These are phyloP conservation scores for Maudiozyma humilis DNA, from an alignment of 1,139 yeast genomes.

Conservation along the genomic window DNA sequence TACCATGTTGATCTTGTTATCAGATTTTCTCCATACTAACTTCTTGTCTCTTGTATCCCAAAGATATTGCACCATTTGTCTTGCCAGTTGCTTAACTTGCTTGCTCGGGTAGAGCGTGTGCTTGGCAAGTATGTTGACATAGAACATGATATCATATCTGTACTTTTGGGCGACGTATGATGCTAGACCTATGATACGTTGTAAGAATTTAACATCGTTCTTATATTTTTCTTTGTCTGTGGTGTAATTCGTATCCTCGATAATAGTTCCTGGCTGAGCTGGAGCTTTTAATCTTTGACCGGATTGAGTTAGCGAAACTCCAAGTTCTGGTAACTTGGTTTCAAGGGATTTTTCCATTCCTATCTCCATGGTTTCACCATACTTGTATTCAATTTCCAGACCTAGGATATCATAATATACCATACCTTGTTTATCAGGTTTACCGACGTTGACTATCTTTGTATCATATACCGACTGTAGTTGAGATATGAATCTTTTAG, in stretches of 20 bases:
- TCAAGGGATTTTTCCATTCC: slow-evolving; percentile 7
- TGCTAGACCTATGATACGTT: slow-evolving; percentile 7
- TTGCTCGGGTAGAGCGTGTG: slow-evolving; percentile 5
- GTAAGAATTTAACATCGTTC: slow-evolving; percentile 8
- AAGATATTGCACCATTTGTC: slow-evolving; percentile 1
- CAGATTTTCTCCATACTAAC: slow-evolving; percentile 3
- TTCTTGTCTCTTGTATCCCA: slow-evolving; percentile 5
- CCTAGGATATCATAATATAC: slow-evolving; percentile 8
- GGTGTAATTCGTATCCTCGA: not conserved
- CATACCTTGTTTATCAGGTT: not conserved
- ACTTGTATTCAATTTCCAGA: slow-evolving; percentile 4
- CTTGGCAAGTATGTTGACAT: slow-evolving; percentile 10
- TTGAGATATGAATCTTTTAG: not conserved
- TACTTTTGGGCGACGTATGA: slow-evolving; percentile 12
- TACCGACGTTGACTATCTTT: slow-evolving; percentile 1
- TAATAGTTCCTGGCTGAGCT: slow-evolving; percentile 5
- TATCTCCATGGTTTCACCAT: slow-evolving; percentile 1
- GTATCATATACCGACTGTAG: slow-evolving; percentile 3
- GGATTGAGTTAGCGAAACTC: not conserved
- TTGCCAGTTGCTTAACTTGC: slow-evolving; percentile 1
- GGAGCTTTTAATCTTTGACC: slow-evolving; percentile 5
- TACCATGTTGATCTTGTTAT: not conserved
- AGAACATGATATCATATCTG: slow-evolving; percentile 8
- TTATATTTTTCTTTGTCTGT: slow-evolving; percentile 4
- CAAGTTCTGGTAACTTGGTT: slow-evolving; percentile 4